phyloP scores from a whole-genome alignment of 2,329 filamentous ascomycete genomes.

The Pseudogymnoascus sp. region DNA sequence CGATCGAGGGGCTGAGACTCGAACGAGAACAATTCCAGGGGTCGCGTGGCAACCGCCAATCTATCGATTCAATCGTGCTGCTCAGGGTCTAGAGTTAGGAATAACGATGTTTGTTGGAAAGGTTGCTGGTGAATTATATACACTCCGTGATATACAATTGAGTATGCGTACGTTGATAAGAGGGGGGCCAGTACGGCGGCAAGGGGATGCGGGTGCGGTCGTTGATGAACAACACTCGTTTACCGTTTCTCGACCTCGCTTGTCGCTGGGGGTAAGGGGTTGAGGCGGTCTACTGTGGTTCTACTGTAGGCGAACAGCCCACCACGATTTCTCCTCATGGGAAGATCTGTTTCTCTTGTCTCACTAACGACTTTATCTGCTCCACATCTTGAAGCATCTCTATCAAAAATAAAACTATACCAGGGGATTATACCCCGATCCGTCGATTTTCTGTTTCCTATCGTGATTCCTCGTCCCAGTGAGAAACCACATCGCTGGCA shows the following conservation, averaged over 20 bases:
- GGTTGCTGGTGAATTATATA: not conserved
- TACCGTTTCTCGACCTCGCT: not conserved
- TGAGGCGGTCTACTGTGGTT: not conserved
- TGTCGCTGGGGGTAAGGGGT: not conserved
- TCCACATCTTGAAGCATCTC: not conserved
- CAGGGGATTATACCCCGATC: not conserved
- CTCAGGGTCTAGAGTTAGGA: not conserved
- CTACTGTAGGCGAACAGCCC: not conserved
- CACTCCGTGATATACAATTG: not conserved
- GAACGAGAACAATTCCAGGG: not conserved
- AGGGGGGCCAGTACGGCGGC: not conserved
- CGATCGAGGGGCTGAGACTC: slow-evolving; percentile 5
- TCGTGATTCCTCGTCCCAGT: not conserved
- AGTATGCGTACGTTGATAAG: not conserved
- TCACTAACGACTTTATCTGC: not conserved
- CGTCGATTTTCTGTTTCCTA: not conserved
- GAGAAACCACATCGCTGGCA: not conserved
- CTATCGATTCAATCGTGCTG: not conserved
- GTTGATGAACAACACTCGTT: not conserved
- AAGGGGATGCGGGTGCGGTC: not conserved
- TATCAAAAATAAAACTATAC: not conserved
- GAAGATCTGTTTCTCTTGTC: slow-evolving; percentile 1
- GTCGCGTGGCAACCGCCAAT: slow-evolving; percentile 1
- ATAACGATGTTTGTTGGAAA: not conserved
- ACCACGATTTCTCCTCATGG: not conserved